Evolutionary conservation across 2,329 filamentous ascomycete genomes (phyloP), one percentile per base, ranked within the genome.

Genomic region (Sporothrix inflata): DNA sequence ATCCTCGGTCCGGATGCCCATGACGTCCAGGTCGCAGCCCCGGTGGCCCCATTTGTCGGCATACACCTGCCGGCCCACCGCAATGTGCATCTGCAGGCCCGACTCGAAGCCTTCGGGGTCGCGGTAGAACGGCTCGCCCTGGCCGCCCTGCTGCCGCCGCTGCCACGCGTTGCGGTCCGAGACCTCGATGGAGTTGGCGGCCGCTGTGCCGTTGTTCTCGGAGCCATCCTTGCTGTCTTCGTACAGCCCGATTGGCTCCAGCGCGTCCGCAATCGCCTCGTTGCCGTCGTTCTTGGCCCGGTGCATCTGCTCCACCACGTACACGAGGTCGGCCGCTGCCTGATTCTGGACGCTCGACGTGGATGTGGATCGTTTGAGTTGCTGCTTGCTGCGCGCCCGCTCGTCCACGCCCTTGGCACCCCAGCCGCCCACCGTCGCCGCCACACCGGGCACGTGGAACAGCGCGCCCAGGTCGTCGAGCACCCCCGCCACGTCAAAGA

Each of bases 71-170:
- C 79, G 77, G 0, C 85, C 85, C 14, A 82, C 80, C 74, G 85
- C 84, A 51, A 83, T 84, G 24, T 83, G 78, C 72, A 86, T 79
- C 73, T 82, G 80, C 71, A 86, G 81, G 0, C 79, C 83, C 57
- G 79, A 77, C 3, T 82, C 80, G 70, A 87, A 80, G 0, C 85
- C 86, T 1, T 81, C 81, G 0, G 83, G 74, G 70, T 85, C 80
- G 73, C 86, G 83, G 77, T 87, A 85, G 74, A 84, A 88, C 0
- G 86, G 87, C 77, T 88, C 86, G 16, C 84, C 85, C 24, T 82
- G 70, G 2, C 86, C 87, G 42, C 86, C 86, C 5, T 78, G 80
- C 76, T 88, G 86, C 45, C 82, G 81, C 2, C 77, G 77, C 76
- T 88, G 86, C 86, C 86, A 89, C 11, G 81, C 84, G 77, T 88